phyloP scores from a whole-genome alignment of 2,329 filamentous ascomycete genomes.

The Colletotrichum higginsianum region DNA sequence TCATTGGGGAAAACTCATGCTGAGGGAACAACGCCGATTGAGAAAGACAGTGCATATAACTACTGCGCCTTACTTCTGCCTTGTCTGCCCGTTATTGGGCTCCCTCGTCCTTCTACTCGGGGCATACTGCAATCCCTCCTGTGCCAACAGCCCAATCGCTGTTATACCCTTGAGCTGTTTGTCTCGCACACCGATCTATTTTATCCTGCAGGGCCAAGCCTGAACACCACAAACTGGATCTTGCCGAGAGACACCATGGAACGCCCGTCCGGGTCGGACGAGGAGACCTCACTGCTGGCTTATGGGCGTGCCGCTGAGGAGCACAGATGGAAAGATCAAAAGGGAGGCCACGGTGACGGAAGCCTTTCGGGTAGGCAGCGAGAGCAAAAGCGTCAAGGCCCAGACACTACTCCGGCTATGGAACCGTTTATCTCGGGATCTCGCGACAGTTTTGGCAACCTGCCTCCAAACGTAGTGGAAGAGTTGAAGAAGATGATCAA shows the following conservation, averaged over 20 bases:
- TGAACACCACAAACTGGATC: conserved; percentile 30
- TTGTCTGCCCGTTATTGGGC: background rate
- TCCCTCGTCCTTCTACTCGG: background rate
- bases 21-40: background rate
- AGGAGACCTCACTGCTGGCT: conserved; percentile 21
- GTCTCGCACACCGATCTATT: conserved; percentile 21
- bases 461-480: conserved; percentile 42
- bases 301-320: conserved; percentile 2
- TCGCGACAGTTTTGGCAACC: conserved; percentile 28
- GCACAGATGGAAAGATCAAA: conserved; percentile 25
- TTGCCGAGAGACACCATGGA: background rate
- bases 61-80: conserved; percentile 1
- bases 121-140: background rate
- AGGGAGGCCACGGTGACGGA: conserved; percentile 10
- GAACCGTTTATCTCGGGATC: conserved; percentile 4
- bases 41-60: conserved; percentile 14
- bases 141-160: conserved; percentile 18
- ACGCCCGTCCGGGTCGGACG: background rate
- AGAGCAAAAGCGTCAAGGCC: background rate
- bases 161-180: conserved; percentile 10
- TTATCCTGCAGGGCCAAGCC: conserved; percentile 12
- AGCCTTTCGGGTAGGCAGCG: background rate
- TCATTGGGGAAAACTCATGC: conserved; percentile 25
- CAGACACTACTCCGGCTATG: conserved; percentile 9
- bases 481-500: conserved; percentile 46